Conservation (phyloP, 73 alveolate species). For the Blepharisma stoltei region DNA sequence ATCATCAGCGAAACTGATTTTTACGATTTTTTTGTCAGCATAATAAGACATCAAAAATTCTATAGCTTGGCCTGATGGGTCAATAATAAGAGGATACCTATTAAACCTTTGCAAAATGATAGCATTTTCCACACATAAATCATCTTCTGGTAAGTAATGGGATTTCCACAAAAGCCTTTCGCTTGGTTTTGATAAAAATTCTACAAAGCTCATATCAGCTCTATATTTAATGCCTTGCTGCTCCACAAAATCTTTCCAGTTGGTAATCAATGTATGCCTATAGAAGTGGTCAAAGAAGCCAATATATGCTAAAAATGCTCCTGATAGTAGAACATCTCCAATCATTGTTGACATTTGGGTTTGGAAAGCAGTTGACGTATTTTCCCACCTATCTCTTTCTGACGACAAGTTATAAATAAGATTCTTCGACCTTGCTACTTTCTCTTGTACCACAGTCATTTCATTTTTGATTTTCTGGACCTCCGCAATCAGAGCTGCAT, state of each 20-base stretch:
- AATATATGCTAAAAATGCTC: slow-evolving; percentile 95
- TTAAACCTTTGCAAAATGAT: slow-evolving; percentile 92
- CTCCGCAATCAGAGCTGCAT: slow-evolving; percentile 85
- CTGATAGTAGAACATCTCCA: slow-evolving; percentile 88
- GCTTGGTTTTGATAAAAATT: slow-evolving; percentile 96
- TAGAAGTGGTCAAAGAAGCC: slow-evolving; percentile 99
- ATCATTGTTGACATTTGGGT: slow-evolving; percentile 88
- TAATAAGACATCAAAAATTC: slow-evolving; percentile 70
- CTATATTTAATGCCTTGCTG: slow-evolving; percentile 66
- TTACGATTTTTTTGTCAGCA: slow-evolving; percentile 83
- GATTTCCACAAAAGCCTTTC: slow-evolving; percentile 96
- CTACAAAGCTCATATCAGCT: slow-evolving; percentile 79
- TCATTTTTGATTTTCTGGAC: slow-evolving; percentile 31
- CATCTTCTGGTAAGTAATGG: slow-evolving; percentile 94
- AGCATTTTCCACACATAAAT: slow-evolving; percentile 97
- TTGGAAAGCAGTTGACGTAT: slow-evolving; percentile 82
- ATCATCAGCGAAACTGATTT: slow-evolving; percentile 92
- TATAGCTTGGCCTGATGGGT: slow-evolving; percentile 97
- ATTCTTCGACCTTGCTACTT: slow-evolving; percentile 89
- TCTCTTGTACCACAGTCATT: slow-evolving; percentile 73
- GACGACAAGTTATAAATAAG: slow-evolving; percentile 83
- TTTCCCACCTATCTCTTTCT: slow-evolving; percentile 97
- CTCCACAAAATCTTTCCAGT: slow-evolving; percentile 73
- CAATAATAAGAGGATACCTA: slow-evolving; percentile 97
- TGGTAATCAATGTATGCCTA: slow-evolving; percentile 58